phyloP scores from a whole-genome alignment of 129 eudicot genomes.

The Flaveria trinervia region DNA sequence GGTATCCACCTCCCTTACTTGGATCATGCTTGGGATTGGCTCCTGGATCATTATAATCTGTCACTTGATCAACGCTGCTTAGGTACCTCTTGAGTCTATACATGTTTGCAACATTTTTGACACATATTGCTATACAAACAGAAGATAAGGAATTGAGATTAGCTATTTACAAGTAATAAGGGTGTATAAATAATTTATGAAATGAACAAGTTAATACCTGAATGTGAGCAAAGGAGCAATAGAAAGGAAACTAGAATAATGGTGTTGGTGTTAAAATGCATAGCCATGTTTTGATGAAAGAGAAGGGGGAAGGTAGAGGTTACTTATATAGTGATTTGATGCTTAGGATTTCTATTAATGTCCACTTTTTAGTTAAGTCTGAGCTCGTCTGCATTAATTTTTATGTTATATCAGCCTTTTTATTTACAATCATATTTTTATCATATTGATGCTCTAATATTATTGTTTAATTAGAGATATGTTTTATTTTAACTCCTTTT shows the following conservation, averaged over 20 bases:
- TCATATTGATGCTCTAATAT: too few relatives aligned
- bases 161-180: neutral
- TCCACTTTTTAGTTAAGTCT: too few relatives aligned
- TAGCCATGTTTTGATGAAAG: conserved; percentile 1
- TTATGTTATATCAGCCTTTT: too few relatives aligned
- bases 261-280: neutral
- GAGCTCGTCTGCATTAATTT: too few relatives aligned
- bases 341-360: too few relatives aligned
- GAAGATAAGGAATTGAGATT: too few relatives aligned
- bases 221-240: conserved; percentile 1
- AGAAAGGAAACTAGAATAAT: neutral
- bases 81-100: neutral
- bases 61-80: conserved; percentile 12
- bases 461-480: too few relatives aligned
- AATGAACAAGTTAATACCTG: conserved; percentile 1
- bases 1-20: conserved; percentile 19
- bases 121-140: conserved; percentile 5
- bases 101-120: neutral
- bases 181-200: neutral
- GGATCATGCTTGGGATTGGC: conserved; percentile 68
- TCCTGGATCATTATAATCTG: conserved; percentile 60
- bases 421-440: too few relatives aligned
- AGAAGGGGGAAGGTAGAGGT: neutral
- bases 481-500: too few relatives aligned
- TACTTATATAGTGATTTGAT: neutral